These are phyloP conservation scores for Corymbia maculata DNA, from an alignment of 345 rosid genomes.

Conservation along the genomic window DNA sequence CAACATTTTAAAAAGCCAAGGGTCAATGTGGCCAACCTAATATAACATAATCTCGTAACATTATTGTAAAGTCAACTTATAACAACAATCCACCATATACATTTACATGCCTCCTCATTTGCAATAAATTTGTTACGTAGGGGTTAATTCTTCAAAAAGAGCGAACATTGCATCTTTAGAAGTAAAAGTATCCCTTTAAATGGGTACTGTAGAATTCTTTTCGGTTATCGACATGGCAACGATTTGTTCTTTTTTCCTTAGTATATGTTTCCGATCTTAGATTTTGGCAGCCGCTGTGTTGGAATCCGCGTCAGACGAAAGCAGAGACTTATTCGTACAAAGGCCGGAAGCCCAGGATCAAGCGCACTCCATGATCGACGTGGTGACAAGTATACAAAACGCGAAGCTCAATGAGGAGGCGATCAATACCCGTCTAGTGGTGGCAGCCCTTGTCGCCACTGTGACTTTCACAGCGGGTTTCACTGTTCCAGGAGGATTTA, in stretches of 20 bases:
- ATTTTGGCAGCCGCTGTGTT: rapidly evolving
- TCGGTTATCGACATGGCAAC: not conserved
- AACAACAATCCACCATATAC: not conserved
- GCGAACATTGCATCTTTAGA: not conserved
- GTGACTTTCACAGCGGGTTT: not conserved
- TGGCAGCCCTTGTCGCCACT: not conserved
- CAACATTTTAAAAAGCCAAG: not conserved
- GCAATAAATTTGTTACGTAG: rapidly evolving
- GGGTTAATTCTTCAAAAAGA: not conserved
- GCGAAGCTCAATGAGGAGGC: not conserved
- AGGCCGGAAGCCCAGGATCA: not conserved
- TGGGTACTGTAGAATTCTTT: not conserved
- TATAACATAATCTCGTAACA: rapidly evolving
- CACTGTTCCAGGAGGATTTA: not conserved
- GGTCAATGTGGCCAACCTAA: not conserved
- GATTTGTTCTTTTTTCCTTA: rapidly evolving
- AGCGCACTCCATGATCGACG: rapidly evolving
- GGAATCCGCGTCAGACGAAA: not conserved
- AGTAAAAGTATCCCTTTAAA: not conserved
- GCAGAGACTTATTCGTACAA: rapidly evolving
- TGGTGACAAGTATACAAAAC: too few species aligned
- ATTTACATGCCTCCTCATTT: not conserved
- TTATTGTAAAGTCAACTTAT: not conserved
- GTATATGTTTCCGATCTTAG: not conserved
- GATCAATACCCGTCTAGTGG: rapidly evolving